These are phyloP conservation scores for Cyberlindnera euphorbiiphila DNA, from an alignment of 805 yeast genomes.

Conservation along the genomic window DNA sequence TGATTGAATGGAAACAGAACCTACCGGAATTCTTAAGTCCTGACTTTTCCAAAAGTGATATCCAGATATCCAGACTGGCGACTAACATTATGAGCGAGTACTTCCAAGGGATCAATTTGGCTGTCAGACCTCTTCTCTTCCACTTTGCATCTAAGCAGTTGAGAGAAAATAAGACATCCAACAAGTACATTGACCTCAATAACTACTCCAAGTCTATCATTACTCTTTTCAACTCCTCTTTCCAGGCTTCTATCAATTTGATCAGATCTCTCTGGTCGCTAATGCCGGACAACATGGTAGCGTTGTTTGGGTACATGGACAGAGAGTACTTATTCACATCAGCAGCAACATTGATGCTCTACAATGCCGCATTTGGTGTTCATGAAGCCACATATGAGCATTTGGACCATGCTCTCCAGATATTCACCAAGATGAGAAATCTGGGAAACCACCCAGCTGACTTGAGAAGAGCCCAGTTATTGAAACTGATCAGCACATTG, in stretches of 20 bases:
- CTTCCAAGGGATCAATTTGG: slow-evolving; percentile 76
- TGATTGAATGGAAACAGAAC: slow-evolving; percentile 62
- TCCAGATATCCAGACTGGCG: slow-evolving; percentile 59
- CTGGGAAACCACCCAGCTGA: slow-evolving; percentile 82
- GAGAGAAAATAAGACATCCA: slow-evolving; percentile 42
- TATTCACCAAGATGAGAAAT: slow-evolving; percentile 71
- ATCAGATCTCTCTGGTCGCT: slow-evolving; percentile 71
- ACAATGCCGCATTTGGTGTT: slow-evolving; percentile 78
- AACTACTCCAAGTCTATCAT: slow-evolving; percentile 64
- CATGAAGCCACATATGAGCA: slow-evolving; percentile 71
- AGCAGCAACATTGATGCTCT: slow-evolving; percentile 66
- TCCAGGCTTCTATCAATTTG: slow-evolving; percentile 77
- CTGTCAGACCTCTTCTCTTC: slow-evolving; percentile 71
- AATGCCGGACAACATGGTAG: slow-evolving; percentile 76
- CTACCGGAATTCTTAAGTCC: slow-evolving; percentile 63
- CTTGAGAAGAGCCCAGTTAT: slow-evolving; percentile 63
- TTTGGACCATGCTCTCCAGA: slow-evolving; percentile 64
- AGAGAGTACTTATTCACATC: slow-evolving; percentile 77
- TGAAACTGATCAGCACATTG: slow-evolving; percentile 58
- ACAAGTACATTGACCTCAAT: slow-evolving; percentile 59
- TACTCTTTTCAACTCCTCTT: slow-evolving; percentile 68
- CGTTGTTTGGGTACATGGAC: slow-evolving; percentile 84
- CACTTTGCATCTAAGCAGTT: slow-evolving; percentile 71
- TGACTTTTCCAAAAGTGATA: slow-evolving; percentile 49
- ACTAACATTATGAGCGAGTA: slow-evolving; percentile 80